Evolutionary conservation across 371 early-diverging fungal genomes (phyloP), one percentile per base, ranked within the genome.

Genomic region (Lichtheimia hyalospora): DNA sequence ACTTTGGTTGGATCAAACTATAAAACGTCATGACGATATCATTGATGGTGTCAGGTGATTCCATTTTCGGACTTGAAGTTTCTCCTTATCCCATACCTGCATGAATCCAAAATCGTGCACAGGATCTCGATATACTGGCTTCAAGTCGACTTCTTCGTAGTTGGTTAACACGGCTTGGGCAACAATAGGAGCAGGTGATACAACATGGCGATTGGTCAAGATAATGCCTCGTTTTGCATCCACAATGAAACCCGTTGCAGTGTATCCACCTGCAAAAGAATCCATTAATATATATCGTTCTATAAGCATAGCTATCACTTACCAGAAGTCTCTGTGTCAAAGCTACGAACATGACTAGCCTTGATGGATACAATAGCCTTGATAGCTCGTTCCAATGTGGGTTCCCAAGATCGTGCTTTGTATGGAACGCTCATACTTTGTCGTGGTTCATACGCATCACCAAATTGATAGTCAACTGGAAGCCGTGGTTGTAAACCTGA

Each of bases 71-170:
- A 34, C 34, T 34, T 34, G 6, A 34, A 5, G 46, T 21, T 21
- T 46, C 46, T 46, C 21, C 18, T n/a, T 5, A 1, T 44, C 44
- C 46, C 28, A 49, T 54, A 60, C 70, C 63, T 86, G 80, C 71
- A 95, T 84, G 61, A 95, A 88, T 1, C 93, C 95, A 84, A 95
- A 96, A 70, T 96, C 96, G 66, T 96, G 96, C 15, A 95, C 76
- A 34, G 92, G 93, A 64, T 90, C 89, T 39, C 84, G 79, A 63
- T 93, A 95, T 20, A 93, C 79, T 3, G 92, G 87, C 51, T 77
- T 74, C 49, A 92, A 87, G 55, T 89, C 88, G 6, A 93, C 90
- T 61, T 93, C 93, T 70, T 95, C 96, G 70, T 94, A 90, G 72
- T 96, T 88, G 67, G 89, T 86, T 52, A 89, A 86, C 20, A 94